Conservation (phyloP, 73 alveolate genomes). For the Paramecium octaurelia region DNA sequence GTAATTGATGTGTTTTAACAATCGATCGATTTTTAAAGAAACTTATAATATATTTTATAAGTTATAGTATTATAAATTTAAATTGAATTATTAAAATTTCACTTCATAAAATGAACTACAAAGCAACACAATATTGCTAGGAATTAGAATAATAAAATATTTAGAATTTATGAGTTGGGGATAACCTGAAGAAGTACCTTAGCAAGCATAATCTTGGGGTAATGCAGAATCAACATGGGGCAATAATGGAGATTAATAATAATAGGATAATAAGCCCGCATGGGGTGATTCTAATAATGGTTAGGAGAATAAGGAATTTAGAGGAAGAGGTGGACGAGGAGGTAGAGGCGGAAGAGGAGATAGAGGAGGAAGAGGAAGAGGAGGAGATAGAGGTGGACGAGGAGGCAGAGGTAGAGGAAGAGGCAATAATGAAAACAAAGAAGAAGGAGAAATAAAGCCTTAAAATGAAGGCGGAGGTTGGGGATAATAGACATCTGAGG, state of each 20-base stretch:
- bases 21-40: not conserved
- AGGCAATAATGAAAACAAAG: not conserved
- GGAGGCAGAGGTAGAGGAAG: constrained; percentile 13
- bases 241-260: not conserved
- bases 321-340: not conserved
- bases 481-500: not conserved
- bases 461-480: not conserved
- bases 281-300: constrained; percentile 15
- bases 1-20: not conserved
- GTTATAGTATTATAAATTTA: not conserved
- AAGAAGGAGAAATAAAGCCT: not conserved
- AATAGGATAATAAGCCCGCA: not conserved
- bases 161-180: constrained; percentile 23
- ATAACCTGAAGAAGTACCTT: not conserved
- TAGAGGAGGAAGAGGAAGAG: not conserved
- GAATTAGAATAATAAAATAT: not conserved
- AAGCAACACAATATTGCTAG: not conserved
- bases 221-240: not conserved
- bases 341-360: not conserved
- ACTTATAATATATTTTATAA: not conserved
- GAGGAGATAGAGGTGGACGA: not conserved
- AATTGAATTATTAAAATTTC: not conserved
- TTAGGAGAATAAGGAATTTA: not conserved
- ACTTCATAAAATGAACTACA: not conserved
- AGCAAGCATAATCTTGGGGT: not conserved